Base-by-base conservation (phyloP, 768 basidiomycete species). In the Kwoniella botswanensis region DNA sequence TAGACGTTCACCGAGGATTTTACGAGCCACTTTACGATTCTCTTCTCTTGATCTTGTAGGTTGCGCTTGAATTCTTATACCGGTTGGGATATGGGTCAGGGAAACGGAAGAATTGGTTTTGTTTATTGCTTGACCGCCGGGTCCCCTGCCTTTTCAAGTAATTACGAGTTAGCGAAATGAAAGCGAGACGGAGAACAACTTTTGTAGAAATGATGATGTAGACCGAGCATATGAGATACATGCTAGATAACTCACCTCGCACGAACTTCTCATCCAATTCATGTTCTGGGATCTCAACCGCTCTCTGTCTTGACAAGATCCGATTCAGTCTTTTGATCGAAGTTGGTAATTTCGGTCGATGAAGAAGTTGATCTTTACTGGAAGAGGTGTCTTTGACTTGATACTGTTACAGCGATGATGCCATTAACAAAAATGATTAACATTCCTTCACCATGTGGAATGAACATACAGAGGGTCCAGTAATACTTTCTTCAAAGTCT, bases 121-220 rank as follows among this genome's bases (percentile, higher is more conserved):
- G 86, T 98, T 96, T 81, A 96, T 90, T 29, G 93, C 94, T 86
- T 98, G 94, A n/a, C 94, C 94, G 35, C 94, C 94, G 71, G 94
- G 93, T 18, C 93, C 94, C 79, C 92, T 90, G 56, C 93, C 93
- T 94, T 78, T 29, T 59, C 44, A 46, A 3, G 11, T 68, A 65
- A 26, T 22, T 62, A 55, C 64, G 42, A 26, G 26, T 26, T 4
- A 26, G 26, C 26, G 26, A 26, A 26, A 26, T 26, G 26, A 26
- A 26, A 26, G 35, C 35, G 35, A 35, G 6, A 1, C 35, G 7
- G 7, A 9, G 1, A 9, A 35, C 26, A 29, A n/a, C n/a, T 50
- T 5, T 1, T 4, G 26, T 44, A 44, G 17, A 42, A 43, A 4
- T 42, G 71, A 2, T 15, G 26, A 50, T 71, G 84, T 35, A 35